phyloP scores from a whole-genome alignment of 306 rosid genomes.

The Quercus aquifolioides region DNA sequence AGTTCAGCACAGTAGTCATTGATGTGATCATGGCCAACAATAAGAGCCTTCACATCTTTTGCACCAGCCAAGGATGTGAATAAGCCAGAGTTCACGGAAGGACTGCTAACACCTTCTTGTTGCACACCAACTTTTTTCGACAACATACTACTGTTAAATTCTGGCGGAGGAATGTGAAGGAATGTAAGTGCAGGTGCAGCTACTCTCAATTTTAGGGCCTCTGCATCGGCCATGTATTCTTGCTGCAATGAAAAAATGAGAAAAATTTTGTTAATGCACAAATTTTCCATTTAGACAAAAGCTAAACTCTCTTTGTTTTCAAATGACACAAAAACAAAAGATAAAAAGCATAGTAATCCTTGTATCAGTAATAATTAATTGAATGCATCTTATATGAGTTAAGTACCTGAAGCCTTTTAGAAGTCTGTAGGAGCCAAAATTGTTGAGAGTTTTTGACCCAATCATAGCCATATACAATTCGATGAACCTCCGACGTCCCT shows the following conservation, averaged over 20 bases:
- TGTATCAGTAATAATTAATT: not conserved
- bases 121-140: conserved; percentile 67
- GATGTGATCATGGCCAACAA: conserved; percentile 86
- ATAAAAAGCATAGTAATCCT: no score
- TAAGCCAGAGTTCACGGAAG: conserved; percentile 87
- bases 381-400: no score
- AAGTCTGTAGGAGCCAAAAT: conserved; percentile 71
- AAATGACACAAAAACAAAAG: no score
- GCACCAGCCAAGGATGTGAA: conserved; percentile 78
- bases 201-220: conserved; percentile 43
- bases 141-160: conserved; percentile 50
- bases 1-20: conserved; percentile 88
- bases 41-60: conserved; percentile 87
- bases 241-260: conserved; percentile 41
- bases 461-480: conserved; percentile 44
- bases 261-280: not conserved
- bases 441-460: conserved; percentile 97
- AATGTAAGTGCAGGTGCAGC: conserved; percentile 81
- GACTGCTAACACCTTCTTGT: conserved; percentile 71
- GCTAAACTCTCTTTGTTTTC: no score
- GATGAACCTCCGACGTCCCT: no score
- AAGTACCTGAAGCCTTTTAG: conserved; percentile 64
- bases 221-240: conserved; percentile 50
- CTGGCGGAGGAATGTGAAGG: conserved; percentile 92
- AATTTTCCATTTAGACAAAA: not conserved